Percentiles rank a stretch among this genome's conserved stretches.
These are phyloP conservation scores for Gentiana macrophylla DNA, from an alignment of 257 asterid species.

Conservation along the genomic window DNA sequence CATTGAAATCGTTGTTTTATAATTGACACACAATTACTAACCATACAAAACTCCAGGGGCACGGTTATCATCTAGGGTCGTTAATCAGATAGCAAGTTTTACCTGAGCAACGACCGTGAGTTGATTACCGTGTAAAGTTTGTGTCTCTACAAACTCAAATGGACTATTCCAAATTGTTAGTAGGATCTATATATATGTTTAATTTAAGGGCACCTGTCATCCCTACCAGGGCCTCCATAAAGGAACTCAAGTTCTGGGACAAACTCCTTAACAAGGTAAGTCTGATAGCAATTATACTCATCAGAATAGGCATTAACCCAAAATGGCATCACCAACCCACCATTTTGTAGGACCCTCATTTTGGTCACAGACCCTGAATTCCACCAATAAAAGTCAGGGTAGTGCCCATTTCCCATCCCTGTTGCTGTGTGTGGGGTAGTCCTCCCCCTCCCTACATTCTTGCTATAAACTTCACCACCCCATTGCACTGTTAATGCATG, in stretches of 20 bases:
- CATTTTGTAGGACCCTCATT: constrained; percentile 37
- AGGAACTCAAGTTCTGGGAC: constrained; percentile 53
- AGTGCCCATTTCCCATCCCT: constrained; percentile 48
- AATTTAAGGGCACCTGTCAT: constrained; percentile 23
- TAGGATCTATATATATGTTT: neutral
- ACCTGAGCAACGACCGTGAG: too few species aligned
- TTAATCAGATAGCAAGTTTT: too few species aligned
- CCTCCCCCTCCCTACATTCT: constrained; percentile 17
- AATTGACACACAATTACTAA: too few species aligned
- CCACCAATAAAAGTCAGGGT: constrained; percentile 11
- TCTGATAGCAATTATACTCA: constrained; percentile 45
- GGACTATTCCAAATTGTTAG: too few species aligned
- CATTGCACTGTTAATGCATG: constrained; percentile 48
- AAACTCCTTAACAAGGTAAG: constrained; percentile 24
- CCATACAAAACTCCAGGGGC: too few species aligned
- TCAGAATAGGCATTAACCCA: constrained; percentile 29
- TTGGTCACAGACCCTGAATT: constrained; percentile 33
- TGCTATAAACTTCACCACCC: constrained; percentile 79
- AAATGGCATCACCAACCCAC: constrained; percentile 24
- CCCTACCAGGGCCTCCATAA: constrained; percentile 66
- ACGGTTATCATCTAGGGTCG: too few species aligned
- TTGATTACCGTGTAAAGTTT: too few species aligned
- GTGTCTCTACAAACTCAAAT: too few species aligned
- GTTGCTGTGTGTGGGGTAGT: constrained; percentile 41
- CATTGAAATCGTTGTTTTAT: too few species aligned